These are phyloP conservation scores for Amanita rimosa DNA, from an alignment of 768 basidiomycete genomes.

Conservation along the genomic window DNA sequence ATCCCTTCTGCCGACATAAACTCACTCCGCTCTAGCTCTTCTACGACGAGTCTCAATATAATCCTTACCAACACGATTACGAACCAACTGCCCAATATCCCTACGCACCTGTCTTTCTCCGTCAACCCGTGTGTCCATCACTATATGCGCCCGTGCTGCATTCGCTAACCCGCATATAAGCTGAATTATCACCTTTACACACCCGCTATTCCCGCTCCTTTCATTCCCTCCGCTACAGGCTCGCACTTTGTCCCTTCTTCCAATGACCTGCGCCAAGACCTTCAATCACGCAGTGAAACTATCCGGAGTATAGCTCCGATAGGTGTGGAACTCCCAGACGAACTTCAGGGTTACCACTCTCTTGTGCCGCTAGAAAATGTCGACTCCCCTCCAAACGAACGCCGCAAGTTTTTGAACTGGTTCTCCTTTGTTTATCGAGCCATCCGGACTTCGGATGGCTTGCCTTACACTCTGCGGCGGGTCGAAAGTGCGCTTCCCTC, in stretches of 20 bases:
- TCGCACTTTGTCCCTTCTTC: slow-evolving; percentile 63
- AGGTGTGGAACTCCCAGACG: slow-evolving; percentile 64
- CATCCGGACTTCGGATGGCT: slow-evolving; percentile 63
- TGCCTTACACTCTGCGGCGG: slow-evolving; percentile 66
- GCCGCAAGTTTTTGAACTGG: slow-evolving; percentile 78
- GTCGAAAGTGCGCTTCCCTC: slow-evolving; percentile 62
- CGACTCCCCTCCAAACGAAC: slow-evolving; percentile 28
- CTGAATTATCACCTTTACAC: slow-evolving; percentile 93
- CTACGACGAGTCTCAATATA: slow-evolving; percentile 7
- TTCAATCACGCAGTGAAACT: slow-evolving; percentile 54
- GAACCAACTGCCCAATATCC: not conserved
- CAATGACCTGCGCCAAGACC: slow-evolving; percentile 26
- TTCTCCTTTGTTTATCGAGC: slow-evolving; percentile 80
- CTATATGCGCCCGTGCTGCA: too few relatives aligned
- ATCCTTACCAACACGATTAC: slow-evolving; percentile 7
- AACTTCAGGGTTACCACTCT: slow-evolving; percentile 85
- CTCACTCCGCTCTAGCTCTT: not conserved
- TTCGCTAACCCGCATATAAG: slow-evolving; percentile 24
- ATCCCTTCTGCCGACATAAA: not conserved
- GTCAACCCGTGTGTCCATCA: slow-evolving; percentile 2
- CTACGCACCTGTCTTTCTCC: slow-evolving; percentile 6
- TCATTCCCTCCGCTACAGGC: slow-evolving; percentile 31
- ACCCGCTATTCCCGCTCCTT: slow-evolving; percentile 44
- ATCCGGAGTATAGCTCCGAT: slow-evolving; percentile 37
- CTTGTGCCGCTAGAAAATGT: slow-evolving; percentile 67